These are phyloP conservation scores for Carex parvula DNA, from an alignment of 176 grass and related monocot species.

Conservation along the genomic window DNA sequence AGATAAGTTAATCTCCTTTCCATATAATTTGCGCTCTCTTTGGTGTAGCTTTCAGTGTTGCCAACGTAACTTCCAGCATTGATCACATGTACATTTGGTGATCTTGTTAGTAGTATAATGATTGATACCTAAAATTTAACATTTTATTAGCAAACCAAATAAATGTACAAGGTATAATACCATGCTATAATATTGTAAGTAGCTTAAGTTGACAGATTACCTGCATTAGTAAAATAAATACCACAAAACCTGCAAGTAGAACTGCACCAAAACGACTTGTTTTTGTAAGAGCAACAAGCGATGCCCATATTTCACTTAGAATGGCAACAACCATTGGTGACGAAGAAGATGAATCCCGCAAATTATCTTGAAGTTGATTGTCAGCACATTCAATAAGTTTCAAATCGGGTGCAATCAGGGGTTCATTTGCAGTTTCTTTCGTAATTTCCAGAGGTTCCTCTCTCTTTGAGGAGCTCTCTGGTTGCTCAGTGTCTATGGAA, in stretches of 20 bases:
- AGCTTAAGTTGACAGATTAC: conserved; percentile 33
- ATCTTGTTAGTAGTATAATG: conserved; percentile 68
- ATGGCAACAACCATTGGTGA: conserved; percentile 8
- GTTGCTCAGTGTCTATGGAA: conserved; percentile 2
- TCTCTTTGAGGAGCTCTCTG: conserved; percentile 17
- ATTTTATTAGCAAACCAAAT: neutral
- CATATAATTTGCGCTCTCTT: conserved; percentile 54
- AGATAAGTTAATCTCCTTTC: conserved; percentile 59
- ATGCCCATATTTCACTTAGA: conserved; percentile 51
- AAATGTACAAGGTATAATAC: neutral
- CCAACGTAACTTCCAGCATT: conserved; percentile 32
- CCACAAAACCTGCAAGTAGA: conserved; percentile 46
- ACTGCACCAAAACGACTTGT: conserved; percentile 43
- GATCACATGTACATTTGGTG: conserved; percentile 60
- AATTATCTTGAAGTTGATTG: conserved; percentile 32
- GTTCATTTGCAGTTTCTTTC: neutral
- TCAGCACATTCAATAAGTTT: conserved; percentile 32
- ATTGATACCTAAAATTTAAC: conserved; percentile 54
- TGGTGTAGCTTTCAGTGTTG: conserved; percentile 31
- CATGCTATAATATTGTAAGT: neutral
- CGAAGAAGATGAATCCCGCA: conserved; percentile 35
- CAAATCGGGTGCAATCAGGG: conserved; percentile 29
- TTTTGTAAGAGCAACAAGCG: conserved; percentile 43
- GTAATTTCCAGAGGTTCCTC: conserved; percentile 39
- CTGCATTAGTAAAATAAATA: conserved; percentile 71